Percentiles rank a stretch among this genome's conserved stretches.
Evolutionary conservation across 805 yeast genomes (phyloP).

Genomic region (Yarrowia porcina): DNA sequence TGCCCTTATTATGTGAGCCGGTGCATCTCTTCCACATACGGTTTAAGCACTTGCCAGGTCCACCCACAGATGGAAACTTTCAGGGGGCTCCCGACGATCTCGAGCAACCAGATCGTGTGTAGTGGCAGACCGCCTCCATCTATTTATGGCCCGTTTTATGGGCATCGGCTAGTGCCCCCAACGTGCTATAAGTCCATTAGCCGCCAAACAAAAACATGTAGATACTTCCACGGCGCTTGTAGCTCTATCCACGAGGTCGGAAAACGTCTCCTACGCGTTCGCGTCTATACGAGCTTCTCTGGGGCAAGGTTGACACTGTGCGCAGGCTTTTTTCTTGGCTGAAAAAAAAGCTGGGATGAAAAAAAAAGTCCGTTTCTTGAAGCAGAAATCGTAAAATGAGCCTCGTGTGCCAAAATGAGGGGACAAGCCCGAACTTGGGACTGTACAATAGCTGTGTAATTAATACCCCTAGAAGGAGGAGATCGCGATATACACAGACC

Average conservation of each 20-base stretch:
- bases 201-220: too few relatives aligned
- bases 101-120: neutral
- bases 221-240: too few relatives aligned
- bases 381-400: too few relatives aligned
- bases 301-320: conserved; percentile 6
- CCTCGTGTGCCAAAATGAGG: neutral
- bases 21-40: neutral
- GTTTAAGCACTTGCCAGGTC: neutral
- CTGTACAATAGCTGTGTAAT: neutral
- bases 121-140: too few relatives aligned
- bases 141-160: too few relatives aligned
- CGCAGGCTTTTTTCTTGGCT: neutral
- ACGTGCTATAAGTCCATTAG: too few relatives aligned
- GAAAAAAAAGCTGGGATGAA: neutral
- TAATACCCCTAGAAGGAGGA: too few relatives aligned
- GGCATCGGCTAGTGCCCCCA: too few relatives aligned
- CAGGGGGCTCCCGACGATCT: conserved; percentile 7
- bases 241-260: too few relatives aligned
- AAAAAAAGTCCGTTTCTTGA: neutral
- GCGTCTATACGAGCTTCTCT: conserved; percentile 18
- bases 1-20: neutral
- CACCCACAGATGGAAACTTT: neutral
- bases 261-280: neutral
- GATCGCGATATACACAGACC: too few relatives aligned
- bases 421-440: too few relatives aligned